Conservation (phyloP, 768 basidiomycete species). For the Mycena filopes region DNA sequence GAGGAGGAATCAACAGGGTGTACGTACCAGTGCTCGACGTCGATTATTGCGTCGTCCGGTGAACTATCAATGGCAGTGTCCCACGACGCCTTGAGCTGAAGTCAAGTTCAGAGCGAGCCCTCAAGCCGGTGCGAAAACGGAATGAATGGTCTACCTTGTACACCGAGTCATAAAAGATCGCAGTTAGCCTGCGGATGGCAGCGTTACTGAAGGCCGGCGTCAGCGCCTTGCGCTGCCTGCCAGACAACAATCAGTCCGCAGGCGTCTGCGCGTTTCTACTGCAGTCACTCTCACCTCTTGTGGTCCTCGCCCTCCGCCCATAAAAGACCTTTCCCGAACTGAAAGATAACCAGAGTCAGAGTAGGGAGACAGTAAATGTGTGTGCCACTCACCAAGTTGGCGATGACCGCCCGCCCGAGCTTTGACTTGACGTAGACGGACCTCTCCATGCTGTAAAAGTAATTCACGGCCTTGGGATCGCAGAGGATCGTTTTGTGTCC, state of each 20-base stretch:
- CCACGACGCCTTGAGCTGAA: constrained; percentile 29
- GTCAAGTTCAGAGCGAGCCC: background rate
- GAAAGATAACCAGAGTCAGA: background rate
- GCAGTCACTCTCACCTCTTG: constrained; percentile 28
- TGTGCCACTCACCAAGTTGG: constrained; percentile 7
- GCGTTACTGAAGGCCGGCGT: constrained; percentile 54
- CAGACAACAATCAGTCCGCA: background rate
- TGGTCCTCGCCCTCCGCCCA: constrained; percentile 37
- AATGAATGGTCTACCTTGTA: constrained; percentile 47
- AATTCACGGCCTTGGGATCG: constrained; percentile 39
- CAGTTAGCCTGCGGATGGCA: constrained; percentile 48
- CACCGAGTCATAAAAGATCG: constrained; percentile 53
- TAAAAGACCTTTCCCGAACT: constrained; percentile 30
- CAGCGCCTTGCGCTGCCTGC: constrained; percentile 49
- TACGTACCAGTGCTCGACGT: constrained; percentile 46
- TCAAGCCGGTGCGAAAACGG: background rate
- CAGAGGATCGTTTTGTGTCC: constrained; percentile 25
- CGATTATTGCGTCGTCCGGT: constrained; percentile 38
- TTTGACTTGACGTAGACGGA: constrained; percentile 32
- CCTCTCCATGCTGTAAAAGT: constrained; percentile 35
- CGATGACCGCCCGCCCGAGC: constrained; percentile 1
- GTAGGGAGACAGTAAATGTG: too few species aligned
- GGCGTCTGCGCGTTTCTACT: background rate
- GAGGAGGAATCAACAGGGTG: background rate
- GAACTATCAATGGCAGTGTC: constrained; percentile 23